A percentile compares a stretch with the other conserved stretches of the same genome.
Evolutionary conservation across 2,329 filamentous ascomycete species (phyloP).

Genomic region (Meredithiella fracta): DNA sequence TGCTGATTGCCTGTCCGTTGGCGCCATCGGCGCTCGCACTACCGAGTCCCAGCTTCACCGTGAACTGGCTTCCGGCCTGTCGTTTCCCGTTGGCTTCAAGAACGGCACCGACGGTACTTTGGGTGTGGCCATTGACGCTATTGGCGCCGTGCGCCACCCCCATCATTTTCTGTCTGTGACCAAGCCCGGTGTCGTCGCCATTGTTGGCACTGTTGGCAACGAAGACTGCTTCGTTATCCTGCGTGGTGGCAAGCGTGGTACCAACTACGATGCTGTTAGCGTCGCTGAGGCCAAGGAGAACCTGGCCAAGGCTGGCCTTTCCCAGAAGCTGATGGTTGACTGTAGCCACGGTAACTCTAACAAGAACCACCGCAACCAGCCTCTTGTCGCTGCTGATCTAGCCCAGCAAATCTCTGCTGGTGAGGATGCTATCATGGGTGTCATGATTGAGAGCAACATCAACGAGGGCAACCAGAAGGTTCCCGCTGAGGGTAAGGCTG

Average conservation of each 20-base stretch:
- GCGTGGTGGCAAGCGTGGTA: conserved; percentile 78
- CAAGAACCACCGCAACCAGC: conserved; percentile 96
- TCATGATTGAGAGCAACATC: conserved; percentile 98
- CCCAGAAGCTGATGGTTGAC: conserved; percentile 81
- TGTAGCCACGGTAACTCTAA: conserved; percentile 93
- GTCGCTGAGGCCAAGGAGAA: conserved; percentile 70
- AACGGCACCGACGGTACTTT: conserved; percentile 92
- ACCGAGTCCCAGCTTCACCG: conserved; percentile 93
- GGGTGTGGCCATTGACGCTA: conserved; percentile 83
- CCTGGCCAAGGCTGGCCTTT: conserved; percentile 56
- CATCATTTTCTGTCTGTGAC: conserved; percentile 97
- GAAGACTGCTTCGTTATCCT: conserved; percentile 96
- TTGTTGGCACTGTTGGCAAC: conserved; percentile 87
- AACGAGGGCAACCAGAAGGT: conserved; percentile 90
- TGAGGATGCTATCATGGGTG: conserved; percentile 79
- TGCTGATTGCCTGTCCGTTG: conserved; percentile 77
- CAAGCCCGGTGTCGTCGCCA: conserved; percentile 87
- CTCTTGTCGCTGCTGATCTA: conserved; percentile 69
- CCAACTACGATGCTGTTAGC: conserved; percentile 80
- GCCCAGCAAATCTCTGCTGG: conserved; percentile 74
- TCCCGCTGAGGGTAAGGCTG: conserved; percentile 66
- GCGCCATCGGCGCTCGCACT: conserved; percentile 87
- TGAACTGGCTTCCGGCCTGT: conserved; percentile 81
- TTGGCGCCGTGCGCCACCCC: conserved; percentile 77
- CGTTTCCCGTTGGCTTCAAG: conserved; percentile 98